phyloP scores from a whole-genome alignment of 176 grass and related monocot genomes.

The Musa acuminata region DNA sequence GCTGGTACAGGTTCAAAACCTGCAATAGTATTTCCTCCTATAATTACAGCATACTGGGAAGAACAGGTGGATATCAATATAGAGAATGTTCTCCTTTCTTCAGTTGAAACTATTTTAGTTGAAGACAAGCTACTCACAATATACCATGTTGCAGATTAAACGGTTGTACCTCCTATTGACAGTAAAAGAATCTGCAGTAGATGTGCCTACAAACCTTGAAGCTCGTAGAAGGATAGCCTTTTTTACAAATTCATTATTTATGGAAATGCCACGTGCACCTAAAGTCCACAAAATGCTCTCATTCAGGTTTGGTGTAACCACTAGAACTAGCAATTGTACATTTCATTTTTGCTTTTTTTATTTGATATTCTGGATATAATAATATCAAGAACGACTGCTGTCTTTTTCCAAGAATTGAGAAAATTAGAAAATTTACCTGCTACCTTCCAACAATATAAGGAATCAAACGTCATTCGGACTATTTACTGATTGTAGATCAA shows the following conservation, averaged over 20 bases:
- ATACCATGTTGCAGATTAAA: conserved; percentile 67
- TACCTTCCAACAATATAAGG: too few species aligned
- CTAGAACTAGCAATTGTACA: neutral
- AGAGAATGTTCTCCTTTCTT: neutral
- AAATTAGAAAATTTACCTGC: too few species aligned
- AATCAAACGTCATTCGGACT: too few species aligned
- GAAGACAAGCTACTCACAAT: conserved; percentile 17
- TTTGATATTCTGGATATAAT: neutral
- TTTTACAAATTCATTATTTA: conserved; percentile 96
- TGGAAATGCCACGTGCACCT: conserved; percentile 78
- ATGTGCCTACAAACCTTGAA: conserved; percentile 89
- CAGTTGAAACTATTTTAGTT: neutral
- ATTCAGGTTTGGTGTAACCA: conserved; percentile 50
- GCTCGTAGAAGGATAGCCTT: conserved; percentile 80
- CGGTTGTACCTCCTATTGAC: conserved; percentile 77
- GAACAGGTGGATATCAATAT: conserved; percentile 48
- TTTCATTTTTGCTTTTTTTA: neutral
- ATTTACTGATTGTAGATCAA: too few species aligned
- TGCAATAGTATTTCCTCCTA: conserved; percentile 66
- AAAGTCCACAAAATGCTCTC: conserved; percentile 78
- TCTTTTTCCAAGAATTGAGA: too few species aligned
- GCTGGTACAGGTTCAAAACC: conserved; percentile 78
- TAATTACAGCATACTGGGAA: conserved; percentile 78
- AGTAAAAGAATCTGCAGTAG: conserved; percentile 85
- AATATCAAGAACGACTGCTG: too few species aligned